These are phyloP conservation scores for Diplodia mutila DNA, from an alignment of 2,329 filamentous ascomycete genomes.

Conservation along the genomic window DNA sequence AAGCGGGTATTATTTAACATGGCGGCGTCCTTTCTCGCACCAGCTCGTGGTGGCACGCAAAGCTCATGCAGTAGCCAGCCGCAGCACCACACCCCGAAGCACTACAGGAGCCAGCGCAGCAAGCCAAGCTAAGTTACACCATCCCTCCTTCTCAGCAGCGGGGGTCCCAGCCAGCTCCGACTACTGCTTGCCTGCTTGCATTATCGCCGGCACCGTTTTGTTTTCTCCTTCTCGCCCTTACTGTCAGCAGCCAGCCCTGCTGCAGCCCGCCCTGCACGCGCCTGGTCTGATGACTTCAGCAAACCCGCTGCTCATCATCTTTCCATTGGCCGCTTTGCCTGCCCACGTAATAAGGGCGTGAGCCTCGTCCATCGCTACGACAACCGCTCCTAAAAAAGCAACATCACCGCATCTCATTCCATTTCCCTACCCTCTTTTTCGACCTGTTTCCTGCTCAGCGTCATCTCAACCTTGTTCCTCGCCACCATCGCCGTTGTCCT, in stretches of 20 bases:
- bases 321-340: neutral
- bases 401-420: neutral
- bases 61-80: neutral
- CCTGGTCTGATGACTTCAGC: conserved; percentile 7
- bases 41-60: neutral
- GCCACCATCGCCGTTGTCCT: neutral
- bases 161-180: too few relatives aligned
- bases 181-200: too few relatives aligned
- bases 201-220: neutral
- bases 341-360: neutral
- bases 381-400: neutral
- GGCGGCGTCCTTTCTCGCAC: neutral
- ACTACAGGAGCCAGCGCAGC: conserved; percentile 17
- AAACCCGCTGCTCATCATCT: neutral
- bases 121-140: conserved; percentile 1
- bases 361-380: neutral
- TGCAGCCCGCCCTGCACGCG: conserved; percentile 1
- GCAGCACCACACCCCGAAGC: too few relatives aligned
- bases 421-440: neutral
- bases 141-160: conserved; percentile 2
- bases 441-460: neutral
- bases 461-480: neutral
- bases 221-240: neutral
- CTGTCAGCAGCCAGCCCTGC: conserved; percentile 12
- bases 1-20: neutral